Evolutionary conservation across 371 early-diverging fungal genomes (phyloP), one percentile per base, ranked within the genome.

Genomic region (Mucor racemosus): DNA sequence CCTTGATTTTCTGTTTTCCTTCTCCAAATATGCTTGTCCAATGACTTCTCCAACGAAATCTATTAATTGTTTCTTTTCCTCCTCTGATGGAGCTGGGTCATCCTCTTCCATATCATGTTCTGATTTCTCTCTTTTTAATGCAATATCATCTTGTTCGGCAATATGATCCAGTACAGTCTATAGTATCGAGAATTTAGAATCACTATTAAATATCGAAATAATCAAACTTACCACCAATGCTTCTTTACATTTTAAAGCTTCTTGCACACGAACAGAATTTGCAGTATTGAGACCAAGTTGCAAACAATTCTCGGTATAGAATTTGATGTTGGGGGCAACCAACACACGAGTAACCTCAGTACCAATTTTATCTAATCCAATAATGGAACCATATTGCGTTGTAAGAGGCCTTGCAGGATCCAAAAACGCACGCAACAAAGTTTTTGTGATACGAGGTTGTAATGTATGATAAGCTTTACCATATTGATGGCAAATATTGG

Each of bases 321-420:
- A 87, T 63, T 84, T 85, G 62, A 91, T 74, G 66, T 97, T 94
- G 4, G 96, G 96, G 14, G 91, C 73, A 5, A 97, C 60, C 41
- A 95, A 74, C 2, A 90, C 82, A 44, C 86, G 81, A 60, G 92
- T 86, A 5, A 92, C 93, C 73, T 93, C 91, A n/a, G 81, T 72
- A 0, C 97, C 96, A 19, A 98, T 84, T 9, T 82, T 78, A 21
- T 88, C 79, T 33, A 98, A 72, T 0, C 95, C 97, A 8, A 89
- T 77, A 14, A 97, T 88, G 0, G 96, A 95, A 17, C 99, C 99
- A 73, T 94, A 98, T 57, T 92, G 90, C 5, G 96, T 92, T 7
- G 91, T 84, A 15, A 92, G 72, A 1, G 94, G 88, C 61, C 94
- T 94, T 8, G 78, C 74, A 14, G 95, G 94, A 68, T 97, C 99